Percentiles rank a stretch among this genome's conserved stretches.
Evolutionary conservation across 2,329 filamentous ascomycete species (phyloP).

Genomic region (Exophiala spinifera): DNA sequence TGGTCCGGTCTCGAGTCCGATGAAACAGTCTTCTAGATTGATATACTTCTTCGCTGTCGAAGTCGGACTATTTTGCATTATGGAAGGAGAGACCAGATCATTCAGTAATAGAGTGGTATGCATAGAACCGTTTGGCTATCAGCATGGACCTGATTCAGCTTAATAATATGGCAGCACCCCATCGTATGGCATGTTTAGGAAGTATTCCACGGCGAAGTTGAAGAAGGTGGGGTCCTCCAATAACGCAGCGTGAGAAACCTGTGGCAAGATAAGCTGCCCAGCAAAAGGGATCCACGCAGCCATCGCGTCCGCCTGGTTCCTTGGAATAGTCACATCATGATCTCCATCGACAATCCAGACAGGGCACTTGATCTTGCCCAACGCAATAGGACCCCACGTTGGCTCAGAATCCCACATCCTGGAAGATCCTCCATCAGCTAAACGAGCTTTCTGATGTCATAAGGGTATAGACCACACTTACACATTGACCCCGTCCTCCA

Average conservation of each 20-base stretch:
- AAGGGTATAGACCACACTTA: no score
- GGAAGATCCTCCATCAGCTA: conserved; percentile 6
- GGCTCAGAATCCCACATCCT: conserved; percentile 16
- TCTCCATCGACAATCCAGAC: conserved; percentile 18
- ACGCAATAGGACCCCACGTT: conserved; percentile 11
- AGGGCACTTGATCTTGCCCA: conserved; percentile 16
- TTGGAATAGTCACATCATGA: conserved; percentile 10
- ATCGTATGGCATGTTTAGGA: conserved; percentile 17
- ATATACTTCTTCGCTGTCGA: no score
- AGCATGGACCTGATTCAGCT: no score
- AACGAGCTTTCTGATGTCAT: not conserved
- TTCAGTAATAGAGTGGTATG: no score
- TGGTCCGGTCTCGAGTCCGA: no score
- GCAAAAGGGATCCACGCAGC: conserved; percentile 17
- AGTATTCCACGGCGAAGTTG: conserved; percentile 17
- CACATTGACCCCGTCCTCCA: no score
- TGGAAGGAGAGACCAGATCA: no score
- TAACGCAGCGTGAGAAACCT: conserved; percentile 5
- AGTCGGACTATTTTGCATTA: no score
- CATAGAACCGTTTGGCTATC: no score
- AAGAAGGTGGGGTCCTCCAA: conserved; percentile 14
- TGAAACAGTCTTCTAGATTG: no score
- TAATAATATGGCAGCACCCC: conserved; percentile 13
- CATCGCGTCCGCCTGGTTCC: conserved; percentile 17
- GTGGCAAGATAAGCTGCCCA: conserved; percentile 12